Conservation (phyloP, 352 stramenopile species). For the Globisporangium camurandrum region DNA sequence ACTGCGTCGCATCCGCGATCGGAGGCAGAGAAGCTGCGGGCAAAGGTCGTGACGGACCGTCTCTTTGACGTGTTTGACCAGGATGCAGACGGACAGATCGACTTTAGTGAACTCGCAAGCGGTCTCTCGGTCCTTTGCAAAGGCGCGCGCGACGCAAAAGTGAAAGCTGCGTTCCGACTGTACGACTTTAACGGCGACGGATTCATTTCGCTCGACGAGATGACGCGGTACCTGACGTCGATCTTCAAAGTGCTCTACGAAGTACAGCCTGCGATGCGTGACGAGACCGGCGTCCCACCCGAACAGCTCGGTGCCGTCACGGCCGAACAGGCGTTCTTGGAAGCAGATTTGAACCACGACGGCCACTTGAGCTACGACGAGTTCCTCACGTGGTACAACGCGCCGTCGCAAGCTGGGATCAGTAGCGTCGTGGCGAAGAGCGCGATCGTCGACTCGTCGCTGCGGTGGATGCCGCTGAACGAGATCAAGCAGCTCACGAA, state of each 20-base stretch:
- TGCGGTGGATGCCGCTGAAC: constrained; percentile 79
- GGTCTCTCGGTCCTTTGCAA: constrained; percentile 83
- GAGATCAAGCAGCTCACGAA: constrained; percentile 81
- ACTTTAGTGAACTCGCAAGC: constrained; percentile 83
- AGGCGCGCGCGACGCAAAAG: constrained; percentile 70
- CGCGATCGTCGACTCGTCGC: constrained; percentile 61
- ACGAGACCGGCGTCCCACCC: constrained; percentile 56
- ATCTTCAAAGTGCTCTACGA: constrained; percentile 88
- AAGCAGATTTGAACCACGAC: constrained; percentile 74
- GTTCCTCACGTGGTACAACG: constrained; percentile 84
- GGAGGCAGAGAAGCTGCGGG: constrained; percentile 51
- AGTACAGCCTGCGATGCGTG: constrained; percentile 62
- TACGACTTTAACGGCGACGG: constrained; percentile 86
- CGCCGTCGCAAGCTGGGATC: constrained; percentile 54
- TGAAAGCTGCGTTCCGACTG: constrained; percentile 72
- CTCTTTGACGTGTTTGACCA: constrained; percentile 78
- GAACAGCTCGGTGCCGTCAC: constrained; percentile 76
- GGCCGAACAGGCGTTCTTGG: constrained; percentile 76
- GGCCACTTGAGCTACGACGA: constrained; percentile 84
- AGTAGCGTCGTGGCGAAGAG: constrained; percentile 64
- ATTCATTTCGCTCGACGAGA: constrained; percentile 80
- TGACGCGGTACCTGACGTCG: constrained; percentile 79
- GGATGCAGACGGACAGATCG: constrained; percentile 70
- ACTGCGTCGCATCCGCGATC: constrained; percentile 52
- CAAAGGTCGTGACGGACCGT: constrained; percentile 65